phyloP scores from a whole-genome alignment of 805 yeast species.

The Metschnikowia baotianmanensis region DNA sequence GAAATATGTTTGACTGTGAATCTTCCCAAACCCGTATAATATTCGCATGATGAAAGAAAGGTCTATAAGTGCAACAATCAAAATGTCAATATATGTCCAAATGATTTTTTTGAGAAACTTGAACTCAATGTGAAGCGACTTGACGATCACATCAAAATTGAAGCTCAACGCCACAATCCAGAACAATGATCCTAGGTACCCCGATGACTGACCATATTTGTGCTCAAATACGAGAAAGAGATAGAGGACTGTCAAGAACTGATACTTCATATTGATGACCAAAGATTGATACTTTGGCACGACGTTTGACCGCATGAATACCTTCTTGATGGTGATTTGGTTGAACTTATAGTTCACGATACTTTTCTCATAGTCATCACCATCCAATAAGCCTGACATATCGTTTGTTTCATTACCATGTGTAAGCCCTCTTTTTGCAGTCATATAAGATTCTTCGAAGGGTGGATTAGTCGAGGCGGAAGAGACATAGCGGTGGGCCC shows the following conservation, averaged over 20 bases:
- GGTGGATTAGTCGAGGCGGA: background rate
- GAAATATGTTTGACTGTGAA: conserved; percentile 19
- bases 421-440: conserved; percentile 1
- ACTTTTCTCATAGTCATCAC: conserved; percentile 16
- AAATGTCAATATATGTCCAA: conserved; percentile 53
- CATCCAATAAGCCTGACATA: background rate
- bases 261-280: conserved; percentile 36
- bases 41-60: conserved; percentile 27
- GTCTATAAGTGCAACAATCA: conserved; percentile 39
- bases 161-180: conserved; percentile 47
- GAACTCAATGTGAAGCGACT: conserved; percentile 43
- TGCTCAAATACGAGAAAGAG: conserved; percentile 29
- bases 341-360: conserved; percentile 32
- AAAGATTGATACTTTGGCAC: conserved; percentile 44
- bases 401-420: background rate
- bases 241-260: conserved; percentile 30
- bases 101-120: conserved; percentile 46
- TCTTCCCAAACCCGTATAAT: conserved; percentile 14
- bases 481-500: background rate
- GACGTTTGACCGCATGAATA: conserved; percentile 29
- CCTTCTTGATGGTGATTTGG: conserved; percentile 30
- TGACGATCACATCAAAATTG: conserved; percentile 46
- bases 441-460: conserved; percentile 5
- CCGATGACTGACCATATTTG: conserved; percentile 10
- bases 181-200: conserved; percentile 24